phyloP scores from a whole-genome alignment of 805 yeast species.

The Saccharomycopsis amapae region DNA sequence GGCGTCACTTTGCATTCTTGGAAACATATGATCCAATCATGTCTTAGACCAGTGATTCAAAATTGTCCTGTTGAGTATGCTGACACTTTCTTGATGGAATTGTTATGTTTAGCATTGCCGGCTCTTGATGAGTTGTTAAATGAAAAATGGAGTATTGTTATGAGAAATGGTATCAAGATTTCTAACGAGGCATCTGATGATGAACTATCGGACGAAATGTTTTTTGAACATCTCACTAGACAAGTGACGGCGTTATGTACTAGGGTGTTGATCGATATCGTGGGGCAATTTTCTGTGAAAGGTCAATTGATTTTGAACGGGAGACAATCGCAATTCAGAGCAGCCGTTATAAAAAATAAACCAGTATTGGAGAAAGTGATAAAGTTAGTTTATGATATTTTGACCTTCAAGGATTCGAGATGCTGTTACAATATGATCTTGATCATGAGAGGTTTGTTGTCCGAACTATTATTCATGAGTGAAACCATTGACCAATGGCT shows the following conservation, averaged over 20 bases:
- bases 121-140: slow-evolving; percentile 70
- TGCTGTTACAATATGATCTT: slow-evolving; percentile 88
- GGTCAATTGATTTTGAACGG: slow-evolving; percentile 28
- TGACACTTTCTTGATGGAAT: slow-evolving; percentile 61
- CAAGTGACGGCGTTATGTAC: slow-evolving; percentile 91
- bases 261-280: slow-evolving; percentile 76
- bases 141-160: slow-evolving; percentile 66
- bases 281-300: slow-evolving; percentile 64
- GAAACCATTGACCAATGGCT: slow-evolving; percentile 68
- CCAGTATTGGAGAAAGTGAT: slow-evolving; percentile 72
- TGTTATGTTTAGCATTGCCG: slow-evolving; percentile 67
- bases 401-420: slow-evolving; percentile 80
- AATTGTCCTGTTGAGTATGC: slow-evolving; percentile 76
- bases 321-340: slow-evolving; percentile 49
- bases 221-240: slow-evolving; percentile 91
- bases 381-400: slow-evolving; percentile 65
- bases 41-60: slow-evolving; percentile 76
- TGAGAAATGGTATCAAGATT: slow-evolving; percentile 34
- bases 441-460: slow-evolving; percentile 66
- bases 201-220: slow-evolving; percentile 92
- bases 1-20: slow-evolving; percentile 94
- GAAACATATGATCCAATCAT: slow-evolving; percentile 92
- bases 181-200: slow-evolving; percentile 45
- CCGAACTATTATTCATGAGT: slow-evolving; percentile 54
- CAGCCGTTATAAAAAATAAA: slow-evolving; percentile 56